Percentiles rank a stretch among this genome's conserved stretches.
phyloP scores from a whole-genome alignment of 2,329 filamentous ascomycete genomes.

The Dendryphion nanum region DNA sequence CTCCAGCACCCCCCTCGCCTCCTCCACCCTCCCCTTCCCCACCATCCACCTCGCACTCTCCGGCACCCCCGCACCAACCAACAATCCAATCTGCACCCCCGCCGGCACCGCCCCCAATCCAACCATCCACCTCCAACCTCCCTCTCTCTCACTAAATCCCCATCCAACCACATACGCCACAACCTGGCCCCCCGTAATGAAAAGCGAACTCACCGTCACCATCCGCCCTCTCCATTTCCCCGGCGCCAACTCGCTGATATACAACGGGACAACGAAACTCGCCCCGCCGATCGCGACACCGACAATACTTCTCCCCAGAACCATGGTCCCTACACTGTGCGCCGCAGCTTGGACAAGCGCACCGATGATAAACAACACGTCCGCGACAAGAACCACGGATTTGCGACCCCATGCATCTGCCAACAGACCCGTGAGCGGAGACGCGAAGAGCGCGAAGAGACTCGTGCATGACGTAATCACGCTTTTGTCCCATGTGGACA shows the following conservation, averaged over 20 bases:
- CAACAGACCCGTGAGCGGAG: slow-evolving; percentile 54
- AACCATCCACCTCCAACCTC: slow-evolving; percentile 88
- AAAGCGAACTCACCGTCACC: slow-evolving; percentile 77
- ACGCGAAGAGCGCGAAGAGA: slow-evolving; percentile 57
- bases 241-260: slow-evolving; percentile 84
- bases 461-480: slow-evolving; percentile 59
- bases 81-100: slow-evolving; percentile 64
- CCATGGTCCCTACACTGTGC: slow-evolving; percentile 61
- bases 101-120: slow-evolving; percentile 80
- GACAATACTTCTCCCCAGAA: slow-evolving; percentile 66
- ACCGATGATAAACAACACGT: slow-evolving; percentile 64
- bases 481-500: slow-evolving; percentile 57
- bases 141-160: slow-evolving; percentile 57
- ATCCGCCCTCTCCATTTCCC: slow-evolving; percentile 72
- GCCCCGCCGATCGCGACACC: slow-evolving; percentile 72
- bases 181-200: slow-evolving; percentile 85
- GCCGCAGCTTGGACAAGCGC: slow-evolving; percentile 64
- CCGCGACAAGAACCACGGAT: slow-evolving; percentile 68
- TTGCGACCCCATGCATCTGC: slow-evolving; percentile 81
- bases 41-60: slow-evolving; percentile 90
- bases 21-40: slow-evolving; percentile 59
- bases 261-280: slow-evolving; percentile 80
- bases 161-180: slow-evolving; percentile 85
- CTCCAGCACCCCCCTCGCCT: slow-evolving; percentile 63
- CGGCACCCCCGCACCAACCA: slow-evolving; percentile 74